Conservation (phyloP, 176 grass and related monocot species). For the Oryza longistaminata region DNA sequence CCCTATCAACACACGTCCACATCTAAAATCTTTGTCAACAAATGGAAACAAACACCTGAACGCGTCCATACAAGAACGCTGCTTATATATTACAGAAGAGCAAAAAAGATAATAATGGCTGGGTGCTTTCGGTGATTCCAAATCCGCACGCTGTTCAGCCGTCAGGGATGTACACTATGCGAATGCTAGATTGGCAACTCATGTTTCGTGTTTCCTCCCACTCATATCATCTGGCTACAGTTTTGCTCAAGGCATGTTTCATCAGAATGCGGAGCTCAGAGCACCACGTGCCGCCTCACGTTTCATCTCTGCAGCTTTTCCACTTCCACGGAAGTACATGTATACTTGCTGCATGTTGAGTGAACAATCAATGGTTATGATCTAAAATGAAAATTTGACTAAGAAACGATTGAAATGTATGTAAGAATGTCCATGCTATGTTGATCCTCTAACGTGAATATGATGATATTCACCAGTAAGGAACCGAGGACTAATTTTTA, state of each 20-base stretch:
- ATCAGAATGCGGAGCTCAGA: constrained; percentile 76
- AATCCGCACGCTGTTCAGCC: constrained; percentile 3
- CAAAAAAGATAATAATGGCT: constrained; percentile 27
- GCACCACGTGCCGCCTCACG: constrained; percentile 71
- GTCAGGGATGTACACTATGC: constrained; percentile 33
- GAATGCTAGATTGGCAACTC: constrained; percentile 17
- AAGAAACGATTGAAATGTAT: neutral
- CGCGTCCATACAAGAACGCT: neutral
- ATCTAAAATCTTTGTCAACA: constrained; percentile 33
- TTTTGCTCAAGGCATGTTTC: constrained; percentile 4
- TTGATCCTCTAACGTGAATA: too few relatives aligned
- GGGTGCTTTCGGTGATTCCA: constrained; percentile 8
- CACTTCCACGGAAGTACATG: constrained; percentile 96
- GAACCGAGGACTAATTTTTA: too few relatives aligned
- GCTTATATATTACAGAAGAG: constrained; percentile 49
- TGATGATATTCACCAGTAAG: neutral
- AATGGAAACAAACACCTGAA: constrained; percentile 4
- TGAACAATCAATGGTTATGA: constrained; percentile 5
- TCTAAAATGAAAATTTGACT: neutral
- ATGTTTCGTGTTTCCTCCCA: constrained; percentile 21
- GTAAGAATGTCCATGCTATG: constrained; percentile 20
- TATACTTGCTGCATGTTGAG: constrained; percentile 75
- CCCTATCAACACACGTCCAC: constrained; percentile 25
- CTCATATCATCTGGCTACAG: constrained; percentile 20
- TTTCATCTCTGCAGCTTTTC: constrained; percentile 78